These are phyloP conservation scores for Pythium myriotylum DNA, from an alignment of 352 stramenopile species.

Conservation along the genomic window DNA sequence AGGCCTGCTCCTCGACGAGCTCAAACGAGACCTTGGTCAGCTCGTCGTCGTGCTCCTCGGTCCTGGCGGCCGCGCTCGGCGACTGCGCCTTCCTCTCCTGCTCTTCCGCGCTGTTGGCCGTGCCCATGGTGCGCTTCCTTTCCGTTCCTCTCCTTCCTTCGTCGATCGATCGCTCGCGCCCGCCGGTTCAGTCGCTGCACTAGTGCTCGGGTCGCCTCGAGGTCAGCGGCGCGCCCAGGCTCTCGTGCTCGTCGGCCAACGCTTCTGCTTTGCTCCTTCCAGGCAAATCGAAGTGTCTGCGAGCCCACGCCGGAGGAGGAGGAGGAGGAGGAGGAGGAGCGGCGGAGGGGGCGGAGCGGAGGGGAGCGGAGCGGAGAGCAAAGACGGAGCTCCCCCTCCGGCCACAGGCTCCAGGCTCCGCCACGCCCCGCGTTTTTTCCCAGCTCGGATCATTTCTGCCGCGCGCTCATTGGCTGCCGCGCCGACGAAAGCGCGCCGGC, in stretches of 20 bases:
- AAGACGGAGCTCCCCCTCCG: slow-evolving; percentile 5
- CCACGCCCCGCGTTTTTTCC: not conserved
- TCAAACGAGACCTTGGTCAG: slow-evolving; percentile 17
- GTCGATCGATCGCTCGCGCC: too few relatives aligned
- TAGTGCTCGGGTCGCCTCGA: slow-evolving; percentile 6
- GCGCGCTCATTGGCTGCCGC: slow-evolving; percentile 15
- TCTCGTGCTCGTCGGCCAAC: not conserved
- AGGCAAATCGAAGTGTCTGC: slow-evolving; percentile 24
- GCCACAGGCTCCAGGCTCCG: slow-evolving; percentile 2
- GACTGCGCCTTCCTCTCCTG: slow-evolving; percentile 3
- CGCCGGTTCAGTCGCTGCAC: too few relatives aligned
- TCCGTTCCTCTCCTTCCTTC: slow-evolving; percentile 1
- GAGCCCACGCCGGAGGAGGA: not conserved
- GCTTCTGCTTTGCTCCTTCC: slow-evolving; percentile 17
- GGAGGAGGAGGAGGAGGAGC: not conserved
- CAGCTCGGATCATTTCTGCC: slow-evolving; percentile 16
- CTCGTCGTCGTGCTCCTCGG: slow-evolving; percentile 33
- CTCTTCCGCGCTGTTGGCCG: slow-evolving; percentile 21
- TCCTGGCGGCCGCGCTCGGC: slow-evolving; percentile 66
- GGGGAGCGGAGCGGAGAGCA: not conserved
- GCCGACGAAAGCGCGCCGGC: slow-evolving; percentile 1
- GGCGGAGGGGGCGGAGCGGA: slow-evolving; percentile 5
- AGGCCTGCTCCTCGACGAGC: slow-evolving; percentile 5
- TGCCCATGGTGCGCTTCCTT: slow-evolving; percentile 13
- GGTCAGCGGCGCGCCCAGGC: slow-evolving; percentile 4